phyloP scores from a whole-genome alignment of 1,284 basidiomycete species.

The Ustilago vetiveriae region DNA sequence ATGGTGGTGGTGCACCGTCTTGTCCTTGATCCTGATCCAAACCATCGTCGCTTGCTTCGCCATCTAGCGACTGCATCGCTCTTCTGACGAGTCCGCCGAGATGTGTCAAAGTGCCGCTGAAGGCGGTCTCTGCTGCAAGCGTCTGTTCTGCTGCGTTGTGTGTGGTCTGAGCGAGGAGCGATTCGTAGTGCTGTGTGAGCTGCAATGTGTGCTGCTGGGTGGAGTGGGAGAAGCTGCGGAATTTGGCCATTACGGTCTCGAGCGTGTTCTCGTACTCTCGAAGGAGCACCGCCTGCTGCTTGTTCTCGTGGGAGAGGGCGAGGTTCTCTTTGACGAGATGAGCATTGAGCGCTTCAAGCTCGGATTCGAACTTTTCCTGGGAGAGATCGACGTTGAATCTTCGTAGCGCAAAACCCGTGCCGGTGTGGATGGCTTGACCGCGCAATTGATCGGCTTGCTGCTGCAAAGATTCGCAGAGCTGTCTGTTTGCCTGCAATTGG shows the following conservation, averaged over 20 bases:
- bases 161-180: slow-evolving; percentile 72
- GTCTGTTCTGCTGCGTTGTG: slow-evolving; percentile 50
- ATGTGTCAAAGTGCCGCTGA: slow-evolving; percentile 49
- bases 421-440: slow-evolving; percentile 78
- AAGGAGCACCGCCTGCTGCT: slow-evolving; percentile 84
- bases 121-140: slow-evolving; percentile 46
- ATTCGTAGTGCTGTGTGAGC: slow-evolving; percentile 89
- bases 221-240: slow-evolving; percentile 88
- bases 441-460: slow-evolving; percentile 77
- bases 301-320: slow-evolving; percentile 88
- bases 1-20: slow-evolving; percentile 5
- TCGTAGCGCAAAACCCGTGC: slow-evolving; percentile 82
- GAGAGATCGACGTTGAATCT: slow-evolving; percentile 92
- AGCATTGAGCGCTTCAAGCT: slow-evolving; percentile 87
- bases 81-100: slow-evolving; percentile 53
- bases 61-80: slow-evolving; percentile 54
- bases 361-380: slow-evolving; percentile 93
- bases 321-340: slow-evolving; percentile 94
- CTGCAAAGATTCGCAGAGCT: slow-evolving; percentile 78
- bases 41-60: slow-evolving; percentile 43
- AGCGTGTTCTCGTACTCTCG: slow-evolving; percentile 95
- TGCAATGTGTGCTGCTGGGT: slow-evolving; percentile 91
- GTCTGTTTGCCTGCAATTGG: slow-evolving; percentile 86
- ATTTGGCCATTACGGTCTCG: slow-evolving; percentile 96
- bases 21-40: slow-evolving; percentile 13